phyloP scores from a whole-genome alignment of 1,139 yeast species.

The Taiozyma sp. region DNA sequence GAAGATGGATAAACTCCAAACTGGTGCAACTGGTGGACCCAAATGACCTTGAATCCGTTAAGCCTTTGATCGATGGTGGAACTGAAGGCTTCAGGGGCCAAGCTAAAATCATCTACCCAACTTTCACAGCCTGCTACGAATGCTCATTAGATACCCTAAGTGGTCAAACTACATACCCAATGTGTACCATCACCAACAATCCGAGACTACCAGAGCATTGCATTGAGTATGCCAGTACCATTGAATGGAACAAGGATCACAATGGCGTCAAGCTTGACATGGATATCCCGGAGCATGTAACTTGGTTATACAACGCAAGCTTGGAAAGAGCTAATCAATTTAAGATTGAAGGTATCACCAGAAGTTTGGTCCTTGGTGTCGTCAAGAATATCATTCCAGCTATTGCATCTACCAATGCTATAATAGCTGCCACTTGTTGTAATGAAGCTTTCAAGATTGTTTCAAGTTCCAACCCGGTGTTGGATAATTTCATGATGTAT shows the following conservation, averaged over 20 bases:
- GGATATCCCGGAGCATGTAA: constrained; percentile 65
- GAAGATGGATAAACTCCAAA: constrained; percentile 87
- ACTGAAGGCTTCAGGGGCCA: constrained; percentile 96
- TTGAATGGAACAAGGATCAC: constrained; percentile 64
- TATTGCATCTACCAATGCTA: constrained; percentile 90
- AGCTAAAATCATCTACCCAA: constrained; percentile 81
- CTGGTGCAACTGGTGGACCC: constrained; percentile 58
- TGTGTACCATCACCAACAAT: constrained; percentile 92
- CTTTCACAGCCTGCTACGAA: constrained; percentile 86
- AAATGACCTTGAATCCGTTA: constrained; percentile 47
- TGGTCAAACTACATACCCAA: constrained; percentile 71
- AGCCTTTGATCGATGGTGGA: constrained; percentile 93
- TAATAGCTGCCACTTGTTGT: constrained; percentile 88
- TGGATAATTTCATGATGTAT: constrained; percentile 84
- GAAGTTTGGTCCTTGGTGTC: constrained; percentile 74
- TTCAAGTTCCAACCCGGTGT: constrained; percentile 61
- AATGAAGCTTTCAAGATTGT: constrained; percentile 81
- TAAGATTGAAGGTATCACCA: constrained; percentile 68
- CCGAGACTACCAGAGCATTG: constrained; percentile 95
- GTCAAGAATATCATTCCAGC: constrained; percentile 93
- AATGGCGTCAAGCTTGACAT: constrained; percentile 53
- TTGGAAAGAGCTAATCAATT: constrained; percentile 55
- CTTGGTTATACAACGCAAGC: constrained; percentile 59
- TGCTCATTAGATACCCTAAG: constrained; percentile 80
- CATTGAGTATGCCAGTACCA: constrained; percentile 82